Percentiles rank a stretch among this genome's conserved stretches.
phyloP scores from a whole-genome alignment of 1,139 yeast species.

The Scheffersomyces titani region DNA sequence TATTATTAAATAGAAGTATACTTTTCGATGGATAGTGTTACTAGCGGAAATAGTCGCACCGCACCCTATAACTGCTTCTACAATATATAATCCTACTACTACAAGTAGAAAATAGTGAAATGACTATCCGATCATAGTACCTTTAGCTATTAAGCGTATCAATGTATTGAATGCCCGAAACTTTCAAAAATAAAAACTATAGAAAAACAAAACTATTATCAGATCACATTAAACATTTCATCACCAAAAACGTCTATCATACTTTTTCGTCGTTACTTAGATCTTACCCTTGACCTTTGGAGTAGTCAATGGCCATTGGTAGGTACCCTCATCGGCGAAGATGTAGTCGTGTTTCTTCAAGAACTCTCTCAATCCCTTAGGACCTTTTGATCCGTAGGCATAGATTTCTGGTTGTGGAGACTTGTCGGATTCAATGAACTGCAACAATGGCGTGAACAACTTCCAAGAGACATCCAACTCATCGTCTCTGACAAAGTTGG shows the following conservation, averaged over 20 bases:
- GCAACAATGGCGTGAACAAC: slow-evolving; percentile 85
- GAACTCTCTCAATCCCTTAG: slow-evolving; percentile 61
- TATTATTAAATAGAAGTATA: background rate
- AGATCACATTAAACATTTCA: background rate
- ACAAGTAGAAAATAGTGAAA: background rate
- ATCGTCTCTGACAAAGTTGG: slow-evolving; percentile 97
- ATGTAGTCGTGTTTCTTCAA: slow-evolving; percentile 70
- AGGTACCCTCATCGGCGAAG: slow-evolving; percentile 57
- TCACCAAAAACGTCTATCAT: background rate
- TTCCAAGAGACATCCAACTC: slow-evolving; percentile 94
- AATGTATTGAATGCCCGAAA: background rate
- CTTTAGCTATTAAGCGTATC: background rate
- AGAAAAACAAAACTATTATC: background rate
- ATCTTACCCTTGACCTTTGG: slow-evolving; percentile 49
- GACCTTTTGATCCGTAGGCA: slow-evolving; percentile 93
- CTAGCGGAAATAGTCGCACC: too few species aligned
- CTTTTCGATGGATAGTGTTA: too few species aligned
- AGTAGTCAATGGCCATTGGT: slow-evolving; percentile 83
- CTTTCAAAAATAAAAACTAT: background rate
- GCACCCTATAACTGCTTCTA: background rate
- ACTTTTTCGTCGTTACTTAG: slow-evolving; percentile 9
- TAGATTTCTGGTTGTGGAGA: slow-evolving; percentile 67
- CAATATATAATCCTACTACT: too few species aligned
- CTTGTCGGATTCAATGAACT: slow-evolving; percentile 69
- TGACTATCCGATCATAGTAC: too few species aligned